These are phyloP conservation scores for Trichosporon sp. DNA, from an alignment of 1,284 basidiomycete species.

Conservation along the genomic window DNA sequence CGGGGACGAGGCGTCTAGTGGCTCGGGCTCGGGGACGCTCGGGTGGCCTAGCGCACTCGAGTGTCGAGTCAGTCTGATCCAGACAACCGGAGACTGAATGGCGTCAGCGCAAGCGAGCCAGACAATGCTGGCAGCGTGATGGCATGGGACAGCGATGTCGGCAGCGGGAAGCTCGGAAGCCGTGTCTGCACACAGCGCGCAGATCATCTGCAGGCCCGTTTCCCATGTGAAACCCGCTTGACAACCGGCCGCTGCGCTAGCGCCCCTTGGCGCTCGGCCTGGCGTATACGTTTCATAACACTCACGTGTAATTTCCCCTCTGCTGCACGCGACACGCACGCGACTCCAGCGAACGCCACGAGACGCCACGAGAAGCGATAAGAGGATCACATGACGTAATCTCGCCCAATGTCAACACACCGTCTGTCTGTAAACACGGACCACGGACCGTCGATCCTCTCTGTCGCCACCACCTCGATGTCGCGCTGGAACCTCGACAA, in stretches of 20 bases:
- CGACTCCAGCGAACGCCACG: background rate
- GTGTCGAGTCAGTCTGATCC: background rate
- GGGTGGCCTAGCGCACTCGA: background rate
- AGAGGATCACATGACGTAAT: background rate
- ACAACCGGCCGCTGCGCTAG: background rate
- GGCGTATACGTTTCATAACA: background rate
- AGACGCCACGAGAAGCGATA: background rate
- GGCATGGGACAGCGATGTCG: background rate
- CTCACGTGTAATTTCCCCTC: background rate
- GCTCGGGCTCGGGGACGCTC: background rate
- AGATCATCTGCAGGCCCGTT: background rate
- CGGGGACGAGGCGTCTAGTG: no score
- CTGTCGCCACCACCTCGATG: background rate
- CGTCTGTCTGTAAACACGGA: background rate
- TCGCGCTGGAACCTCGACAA: constrained; percentile 20
- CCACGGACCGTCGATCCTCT: background rate
- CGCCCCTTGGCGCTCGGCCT: background rate
- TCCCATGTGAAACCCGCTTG: background rate
- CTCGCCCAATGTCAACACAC: background rate
- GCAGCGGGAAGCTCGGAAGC: background rate
- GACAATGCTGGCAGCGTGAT: background rate
- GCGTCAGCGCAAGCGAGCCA: background rate
- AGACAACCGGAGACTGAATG: background rate
- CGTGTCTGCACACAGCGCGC: background rate
- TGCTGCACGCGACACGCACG: background rate